phyloP scores from a whole-genome alignment of 2,329 filamentous ascomycete species.

The Botrytis pseudocinerea region DNA sequence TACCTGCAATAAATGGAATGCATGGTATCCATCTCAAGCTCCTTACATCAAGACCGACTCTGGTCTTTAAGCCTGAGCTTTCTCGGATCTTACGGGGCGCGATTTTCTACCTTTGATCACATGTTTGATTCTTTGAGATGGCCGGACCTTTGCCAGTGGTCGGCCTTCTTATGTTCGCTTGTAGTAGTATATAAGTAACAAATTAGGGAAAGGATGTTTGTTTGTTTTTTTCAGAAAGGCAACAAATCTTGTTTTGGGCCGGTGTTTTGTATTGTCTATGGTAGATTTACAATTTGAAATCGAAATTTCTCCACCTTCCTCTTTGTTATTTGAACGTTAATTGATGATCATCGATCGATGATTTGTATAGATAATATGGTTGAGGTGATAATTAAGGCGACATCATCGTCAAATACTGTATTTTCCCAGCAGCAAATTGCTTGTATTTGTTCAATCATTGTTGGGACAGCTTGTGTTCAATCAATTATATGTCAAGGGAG shows the following conservation, averaged over 20 bases:
- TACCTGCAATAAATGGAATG: conserved; percentile 33
- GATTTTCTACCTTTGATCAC: background rate
- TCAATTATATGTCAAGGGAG: background rate
- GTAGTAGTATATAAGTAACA: conserved; percentile 7
- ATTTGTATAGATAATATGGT: background rate
- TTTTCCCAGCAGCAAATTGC: background rate
- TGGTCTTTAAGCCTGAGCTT: conserved; percentile 30
- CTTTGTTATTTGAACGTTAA: background rate
- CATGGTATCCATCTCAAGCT: conserved; percentile 27
- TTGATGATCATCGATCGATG: background rate
- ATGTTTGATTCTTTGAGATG: background rate
- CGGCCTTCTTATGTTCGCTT: background rate
- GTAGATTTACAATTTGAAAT: background rate
- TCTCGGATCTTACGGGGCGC: background rate
- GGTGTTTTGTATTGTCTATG: too few species aligned
- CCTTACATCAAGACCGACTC: conserved; percentile 35
- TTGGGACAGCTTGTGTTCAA: background rate
- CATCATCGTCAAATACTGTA: background rate
- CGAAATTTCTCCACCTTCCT: background rate
- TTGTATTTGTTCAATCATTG: background rate
- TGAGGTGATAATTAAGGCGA: background rate
- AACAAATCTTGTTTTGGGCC: background rate
- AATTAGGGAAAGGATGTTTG: background rate
- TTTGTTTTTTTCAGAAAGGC: background rate
- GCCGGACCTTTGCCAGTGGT: background rate